A percentile compares a stretch with the other conserved stretches of the same genome.
Evolutionary conservation across 352 stramenopile species (phyloP).

Genomic region (Phytophthora kernoviae): DNA sequence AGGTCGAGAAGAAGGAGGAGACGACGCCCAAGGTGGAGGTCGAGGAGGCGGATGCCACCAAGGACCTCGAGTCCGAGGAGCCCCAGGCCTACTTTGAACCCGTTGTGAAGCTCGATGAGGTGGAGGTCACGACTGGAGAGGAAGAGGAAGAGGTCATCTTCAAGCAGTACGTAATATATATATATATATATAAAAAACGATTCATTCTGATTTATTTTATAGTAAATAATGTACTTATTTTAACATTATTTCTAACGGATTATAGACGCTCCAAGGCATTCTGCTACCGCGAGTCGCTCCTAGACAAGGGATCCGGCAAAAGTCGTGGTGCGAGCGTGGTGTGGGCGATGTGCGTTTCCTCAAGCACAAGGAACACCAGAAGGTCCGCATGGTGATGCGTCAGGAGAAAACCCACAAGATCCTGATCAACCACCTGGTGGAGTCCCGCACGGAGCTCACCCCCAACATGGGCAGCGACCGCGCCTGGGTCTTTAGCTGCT

Average conservation of each 20-base stretch:
- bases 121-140: slow-evolving; percentile 97
- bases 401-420: slow-evolving; percentile 99
- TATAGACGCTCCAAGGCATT: slow-evolving; percentile 95
- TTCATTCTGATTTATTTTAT: slow-evolving; percentile 2
- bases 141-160: slow-evolving; percentile 97
- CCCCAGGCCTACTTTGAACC: slow-evolving; percentile 90
- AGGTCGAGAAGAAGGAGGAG: slow-evolving; percentile 78
- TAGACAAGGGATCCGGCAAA: slow-evolving; percentile 98
- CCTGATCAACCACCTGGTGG: slow-evolving; percentile 97
- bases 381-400: slow-evolving; percentile 97
- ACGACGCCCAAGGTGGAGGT: slow-evolving; percentile 66
- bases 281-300: slow-evolving; percentile 96
- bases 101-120: slow-evolving; percentile 89
- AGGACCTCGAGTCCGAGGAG: slow-evolving; percentile 82
- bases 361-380: slow-evolving; percentile 95
- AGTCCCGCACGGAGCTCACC: slow-evolving; percentile 95
- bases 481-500: slow-evolving; percentile 98
- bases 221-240: slow-evolving; percentile 15
- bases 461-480: slow-evolving; percentile 97
- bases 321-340: slow-evolving; percentile 97
- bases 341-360: slow-evolving; percentile 97
- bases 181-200: slow-evolving; percentile 5
- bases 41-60: slow-evolving; percentile 49
- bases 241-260: neutral
- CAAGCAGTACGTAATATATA: slow-evolving; percentile 75